Conservation (phyloP, 2,329 filamentous ascomycete genomes). For the Pseudogymnoascus sp. region DNA sequence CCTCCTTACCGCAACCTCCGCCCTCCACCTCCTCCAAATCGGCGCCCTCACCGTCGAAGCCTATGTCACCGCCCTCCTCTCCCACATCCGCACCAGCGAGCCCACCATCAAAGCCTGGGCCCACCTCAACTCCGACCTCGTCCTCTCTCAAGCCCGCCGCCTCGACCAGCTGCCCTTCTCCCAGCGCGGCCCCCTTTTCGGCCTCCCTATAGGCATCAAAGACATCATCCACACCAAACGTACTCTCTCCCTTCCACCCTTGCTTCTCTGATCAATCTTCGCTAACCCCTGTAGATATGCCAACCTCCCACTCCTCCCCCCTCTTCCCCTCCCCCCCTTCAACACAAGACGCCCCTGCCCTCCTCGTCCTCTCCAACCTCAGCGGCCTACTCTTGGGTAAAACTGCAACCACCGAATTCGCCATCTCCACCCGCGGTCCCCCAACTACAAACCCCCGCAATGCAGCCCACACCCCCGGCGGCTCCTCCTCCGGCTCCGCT, state of each 20-base stretch:
- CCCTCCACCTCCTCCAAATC: slow-evolving; percentile 29
- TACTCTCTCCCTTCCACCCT: slow-evolving; percentile 12
- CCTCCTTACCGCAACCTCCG: slow-evolving; percentile 36
- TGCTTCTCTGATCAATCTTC: not conserved
- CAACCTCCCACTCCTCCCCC: slow-evolving; percentile 46
- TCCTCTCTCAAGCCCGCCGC: slow-evolving; percentile 40
- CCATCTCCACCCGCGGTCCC: slow-evolving; percentile 44
- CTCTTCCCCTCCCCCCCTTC: slow-evolving; percentile 41
- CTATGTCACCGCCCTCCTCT: slow-evolving; percentile 40
- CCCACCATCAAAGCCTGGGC: slow-evolving; percentile 42
- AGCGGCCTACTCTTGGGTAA: slow-evolving; percentile 52
- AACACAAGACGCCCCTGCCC: slow-evolving; percentile 42
- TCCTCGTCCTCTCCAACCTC: slow-evolving; percentile 43
- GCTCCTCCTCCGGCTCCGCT: slow-evolving; percentile 58
- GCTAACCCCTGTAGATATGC: slow-evolving; percentile 39
- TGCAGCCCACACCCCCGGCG: slow-evolving; percentile 48
- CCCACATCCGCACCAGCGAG: slow-evolving; percentile 37
- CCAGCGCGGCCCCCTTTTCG: slow-evolving; percentile 47
- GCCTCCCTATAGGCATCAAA: slow-evolving; percentile 50
- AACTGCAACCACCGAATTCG: slow-evolving; percentile 57
- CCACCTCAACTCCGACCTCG: slow-evolving; percentile 36
- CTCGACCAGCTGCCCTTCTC: slow-evolving; percentile 41
- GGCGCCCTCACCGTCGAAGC: slow-evolving; percentile 39
- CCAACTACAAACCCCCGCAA: slow-evolving; percentile 51
- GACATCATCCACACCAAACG: slow-evolving; percentile 51